Base-by-base conservation (phyloP, 106 monocot genomes). In the Chionographis japonica region DNA sequence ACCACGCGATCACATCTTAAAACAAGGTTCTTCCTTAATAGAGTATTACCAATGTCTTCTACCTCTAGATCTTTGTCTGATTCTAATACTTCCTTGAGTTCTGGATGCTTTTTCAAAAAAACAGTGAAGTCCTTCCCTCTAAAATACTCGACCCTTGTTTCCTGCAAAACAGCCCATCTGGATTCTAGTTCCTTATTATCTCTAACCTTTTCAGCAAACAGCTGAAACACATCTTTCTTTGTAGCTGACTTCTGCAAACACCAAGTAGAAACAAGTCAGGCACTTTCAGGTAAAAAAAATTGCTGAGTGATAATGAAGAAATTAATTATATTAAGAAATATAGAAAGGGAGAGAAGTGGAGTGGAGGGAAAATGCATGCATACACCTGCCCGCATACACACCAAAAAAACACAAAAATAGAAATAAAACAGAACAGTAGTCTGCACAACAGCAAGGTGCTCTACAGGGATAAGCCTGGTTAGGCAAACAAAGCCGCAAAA, bases 131-230 rank as follows among this genome's bases (percentile, higher is more conserved):
- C 95, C 68, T 92, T 97, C 20, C 92, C 95, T 80, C 95, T 86
- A 59, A 97, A 97, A 72, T 97, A 97, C 71, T 97, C 95, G 52
- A 97, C 89, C 57, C 95, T 76, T 64, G 95, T 84, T 74, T 97
- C 95, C 81, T 92, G 95, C 88, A 97, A 80, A 60, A 97, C 80
- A 72, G 95, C 95, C 95, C 95, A 97, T 80, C 92, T 88, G 3
- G 95, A 97, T 81, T 91, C 86, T 60, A 97, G 82, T 54, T 92
- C 81, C 61, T 97, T 97, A 68, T 97, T 97, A 69, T 97, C 95
- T 67, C 95, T 89, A 62, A 97, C 95, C 78, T 97, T 97, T 76
- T 97, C 92, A 37, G 95, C 86, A 79, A 97, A 97, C 18, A 87
- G 37, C 66, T 97, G 92, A 72, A 73, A 97, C 1, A 83, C 77